Conservation (phyloP, 2,329 filamentous ascomycete genomes). For the Apiospora pterosperma region DNA sequence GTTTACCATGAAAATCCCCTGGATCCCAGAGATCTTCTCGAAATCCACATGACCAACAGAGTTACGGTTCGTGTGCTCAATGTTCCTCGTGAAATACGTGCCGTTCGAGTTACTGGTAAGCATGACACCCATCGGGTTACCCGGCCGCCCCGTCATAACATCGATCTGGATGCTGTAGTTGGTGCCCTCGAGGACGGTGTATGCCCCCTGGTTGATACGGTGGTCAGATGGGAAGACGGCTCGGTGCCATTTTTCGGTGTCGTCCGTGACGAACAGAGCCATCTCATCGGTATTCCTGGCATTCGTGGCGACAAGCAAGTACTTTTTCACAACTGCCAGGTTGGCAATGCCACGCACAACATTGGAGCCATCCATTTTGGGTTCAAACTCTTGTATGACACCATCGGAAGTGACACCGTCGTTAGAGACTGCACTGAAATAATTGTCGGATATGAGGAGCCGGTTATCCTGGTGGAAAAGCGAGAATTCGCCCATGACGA, state of each 20-base stretch:
- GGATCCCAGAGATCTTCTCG: constrained; percentile 86
- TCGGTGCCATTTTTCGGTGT: constrained; percentile 83
- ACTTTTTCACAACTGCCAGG: constrained; percentile 81
- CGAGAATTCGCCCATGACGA: constrained; percentile 70
- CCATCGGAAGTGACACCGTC: constrained; percentile 31
- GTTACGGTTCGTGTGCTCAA: constrained; percentile 89
- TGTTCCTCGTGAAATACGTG: constrained; percentile 89
- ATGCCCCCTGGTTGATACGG: constrained; percentile 77
- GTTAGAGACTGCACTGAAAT: constrained; percentile 58
- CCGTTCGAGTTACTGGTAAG: constrained; percentile 98
- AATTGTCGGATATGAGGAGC: constrained; percentile 78
- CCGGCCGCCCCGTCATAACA: constrained; percentile 68
- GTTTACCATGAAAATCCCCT: constrained; percentile 90
- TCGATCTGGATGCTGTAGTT: constrained; percentile 98
- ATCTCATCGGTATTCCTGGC: constrained; percentile 82
- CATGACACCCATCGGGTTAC: constrained; percentile 76
- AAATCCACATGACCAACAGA: constrained; percentile 79
- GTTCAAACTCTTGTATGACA: constrained; percentile 64
- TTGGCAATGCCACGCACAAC: constrained; percentile 78
- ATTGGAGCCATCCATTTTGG: constrained; percentile 69
- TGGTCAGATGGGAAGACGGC: constrained; percentile 85
- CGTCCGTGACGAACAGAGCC: constrained; percentile 84
- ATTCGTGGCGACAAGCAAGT: constrained; percentile 77
- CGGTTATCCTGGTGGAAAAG: constrained; percentile 71
- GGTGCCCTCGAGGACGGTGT: constrained; percentile 92